Base-by-base conservation (phyloP, 768 basidiomycete genomes). In the Nidularia sp. region DNA sequence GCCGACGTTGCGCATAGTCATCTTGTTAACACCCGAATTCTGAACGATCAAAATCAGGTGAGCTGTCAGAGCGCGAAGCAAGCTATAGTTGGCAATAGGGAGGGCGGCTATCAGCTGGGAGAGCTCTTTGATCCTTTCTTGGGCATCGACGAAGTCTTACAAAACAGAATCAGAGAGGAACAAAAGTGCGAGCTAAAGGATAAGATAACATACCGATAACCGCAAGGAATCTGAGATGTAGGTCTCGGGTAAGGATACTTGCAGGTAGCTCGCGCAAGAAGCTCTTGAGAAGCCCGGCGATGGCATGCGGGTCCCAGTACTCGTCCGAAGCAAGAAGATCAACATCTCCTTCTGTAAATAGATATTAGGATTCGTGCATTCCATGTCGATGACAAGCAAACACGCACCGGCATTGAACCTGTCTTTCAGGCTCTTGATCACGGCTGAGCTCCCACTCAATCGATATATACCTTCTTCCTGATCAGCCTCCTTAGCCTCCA, bases 391-490 rank as follows among this genome's bases (percentile, higher is more conserved):
- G 42, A 46, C 25, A 34, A 35, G n/a, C 48, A 57, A 50, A 53
- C 41, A 71, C 85, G 56, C 60, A 93, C 93, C 93, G 55, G 74
- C 66, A 64, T 99, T 98, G 73, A 98, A 99, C 54, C 86, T 83
- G 64, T 98, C 97, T 63, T 88, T 93, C 43, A 99, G 75, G 48
- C 75, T 83, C 73, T 97, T 97, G 74, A 98, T 94, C 52, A 96
- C 93, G 34, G 93, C 90, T 56, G 93, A 91, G 66, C 92, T 94
- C 22, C 95, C 95, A 63, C 90, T 94, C 54, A 99, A 72, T 53
- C 97, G 85, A 71, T 98, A 99, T 54, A 99, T 96, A 34, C 97
- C 97, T 69, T 99, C 97, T 63, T 99, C 97, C 58, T 90, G 85
- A 55, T 98, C 92, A 18, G 97, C 96, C 66, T 90, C 81, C 74